Conservation (phyloP, 768 basidiomycete genomes). For the Auricularia sp. region DNA sequence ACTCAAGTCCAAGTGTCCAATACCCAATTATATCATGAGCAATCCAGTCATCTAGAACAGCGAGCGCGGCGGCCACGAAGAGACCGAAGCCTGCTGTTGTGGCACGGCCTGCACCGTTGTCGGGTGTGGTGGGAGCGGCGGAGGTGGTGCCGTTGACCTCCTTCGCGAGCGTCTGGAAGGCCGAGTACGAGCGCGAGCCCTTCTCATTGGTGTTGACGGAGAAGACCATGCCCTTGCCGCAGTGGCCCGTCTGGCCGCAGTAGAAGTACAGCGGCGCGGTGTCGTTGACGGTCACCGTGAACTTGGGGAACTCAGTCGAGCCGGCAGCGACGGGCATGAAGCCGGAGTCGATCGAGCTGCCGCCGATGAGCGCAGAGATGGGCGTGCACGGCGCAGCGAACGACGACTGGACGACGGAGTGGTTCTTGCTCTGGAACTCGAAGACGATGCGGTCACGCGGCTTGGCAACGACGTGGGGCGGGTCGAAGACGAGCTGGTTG, state of each 20-base stretch:
- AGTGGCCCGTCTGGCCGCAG: conserved; percentile 43
- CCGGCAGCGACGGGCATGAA: conserved; percentile 31
- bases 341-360: not conserved
- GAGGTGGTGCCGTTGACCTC: conserved; percentile 34
- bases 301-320: conserved; percentile 36
- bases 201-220: conserved; percentile 44
- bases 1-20: not conserved
- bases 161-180: conserved; percentile 48
- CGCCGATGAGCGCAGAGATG: conserved; percentile 17
- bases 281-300: conserved; percentile 47
- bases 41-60: conserved; percentile 12
- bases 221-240: conserved; percentile 53
- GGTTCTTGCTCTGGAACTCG: conserved; percentile 30
- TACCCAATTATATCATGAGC: not conserved
- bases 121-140: conserved; percentile 21
- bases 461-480: conserved; percentile 37
- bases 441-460: conserved; percentile 50
- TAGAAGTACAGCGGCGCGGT: conserved; percentile 35
- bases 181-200: conserved; percentile 41
- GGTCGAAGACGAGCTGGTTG: conserved; percentile 39
- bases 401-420: conserved; percentile 36
- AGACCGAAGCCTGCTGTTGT: conserved; percentile 8
- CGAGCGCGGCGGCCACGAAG: conserved; percentile 10
- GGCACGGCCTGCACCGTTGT: conserved; percentile 1
- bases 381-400: conserved; percentile 31